Evolutionary conservation across 2,329 filamentous ascomycete species (phyloP), one percentile per base, ranked within the genome.

Genomic region (Claviceps cyperi): DNA sequence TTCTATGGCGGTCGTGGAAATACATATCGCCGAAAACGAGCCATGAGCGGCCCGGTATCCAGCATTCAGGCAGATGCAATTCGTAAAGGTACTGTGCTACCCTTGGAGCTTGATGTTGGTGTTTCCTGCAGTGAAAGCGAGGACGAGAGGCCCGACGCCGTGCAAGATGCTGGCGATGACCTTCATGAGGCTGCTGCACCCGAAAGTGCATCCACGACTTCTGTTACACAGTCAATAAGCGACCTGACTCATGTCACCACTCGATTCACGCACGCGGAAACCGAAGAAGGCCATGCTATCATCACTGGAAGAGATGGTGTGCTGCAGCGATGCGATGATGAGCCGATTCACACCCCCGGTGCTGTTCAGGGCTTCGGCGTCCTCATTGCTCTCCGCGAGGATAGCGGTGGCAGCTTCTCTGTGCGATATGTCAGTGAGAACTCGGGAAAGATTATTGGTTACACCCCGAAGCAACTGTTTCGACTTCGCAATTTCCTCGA

Each of bases 291-390:
- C 0, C 87, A 95, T 66, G 80, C 84, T 24, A 77, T 94, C 32
- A 86, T 94, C 49, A 92, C 86, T 1, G 88, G 88, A 5, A 76
- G 84, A 50, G 81, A 87, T 49, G 83, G 80, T 2, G 78, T 75
- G 1, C 68, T 92, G 43, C 85, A 94, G 61, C 77, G 80, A 48
- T 95, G 89, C 60, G 89, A 95, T 64, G 89, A 95, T 59, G 89
- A 95, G 59, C 88, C 89, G 0, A 94, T 95, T 24, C 87, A 91
- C 56, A 83, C 88, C 1, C 89, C 89, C 1, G 88, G 88, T 36
- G 85, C 86, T 1, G 69, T 90, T 0, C 89, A 95, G 62, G 74
- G 78, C 1, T 95, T 94, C 57, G 89, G 89, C 1, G 72, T 86
- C 4, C 69, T 95, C 22, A 59, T 95, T 35, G 87, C 83, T 0